Evolutionary conservation across 1,284 basidiomycete genomes (phyloP).

Genomic region (Kalmanozyma brasiliensis): DNA sequence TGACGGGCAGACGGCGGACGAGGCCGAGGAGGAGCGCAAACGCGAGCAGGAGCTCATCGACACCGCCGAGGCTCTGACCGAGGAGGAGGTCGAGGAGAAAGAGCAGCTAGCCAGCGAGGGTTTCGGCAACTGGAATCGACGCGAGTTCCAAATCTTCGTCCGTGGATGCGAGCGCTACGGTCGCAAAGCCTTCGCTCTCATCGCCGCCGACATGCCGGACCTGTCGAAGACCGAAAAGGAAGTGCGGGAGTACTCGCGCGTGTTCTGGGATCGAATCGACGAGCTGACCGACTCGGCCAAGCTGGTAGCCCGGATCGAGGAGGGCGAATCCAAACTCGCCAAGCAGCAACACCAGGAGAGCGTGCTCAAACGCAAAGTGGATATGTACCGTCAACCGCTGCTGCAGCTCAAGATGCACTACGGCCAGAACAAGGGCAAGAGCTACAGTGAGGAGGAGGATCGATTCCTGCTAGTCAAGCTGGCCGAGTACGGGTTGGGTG

Average conservation of each 20-base stretch:
- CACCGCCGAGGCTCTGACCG: constrained; percentile 69
- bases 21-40: constrained; percentile 72
- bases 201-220: constrained; percentile 80
- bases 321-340: constrained; percentile 61
- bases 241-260: constrained; percentile 81
- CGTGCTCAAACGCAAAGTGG: constrained; percentile 53
- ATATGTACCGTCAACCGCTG: constrained; percentile 49
- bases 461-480: constrained; percentile 91
- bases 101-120: constrained; percentile 65
- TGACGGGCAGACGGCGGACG: constrained; percentile 65
- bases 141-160: constrained; percentile 93
- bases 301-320: constrained; percentile 62
- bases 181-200: constrained; percentile 80
- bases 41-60: constrained; percentile 83
- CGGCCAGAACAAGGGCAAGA: constrained; percentile 77
- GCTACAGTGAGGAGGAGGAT: constrained; percentile 96
- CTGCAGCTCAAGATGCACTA: constrained; percentile 63
- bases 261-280: constrained; percentile 90
- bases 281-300: constrained; percentile 73
- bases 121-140: constrained; percentile 72
- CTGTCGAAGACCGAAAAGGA: constrained; percentile 79
- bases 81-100: constrained; percentile 82
- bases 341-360: constrained; percentile 60
- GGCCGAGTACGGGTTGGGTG: constrained; percentile 88
- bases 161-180: constrained; percentile 86